These are phyloP conservation scores for Xylaria sp. DNA, from an alignment of 2,329 filamentous ascomycete genomes.

Conservation along the genomic window DNA sequence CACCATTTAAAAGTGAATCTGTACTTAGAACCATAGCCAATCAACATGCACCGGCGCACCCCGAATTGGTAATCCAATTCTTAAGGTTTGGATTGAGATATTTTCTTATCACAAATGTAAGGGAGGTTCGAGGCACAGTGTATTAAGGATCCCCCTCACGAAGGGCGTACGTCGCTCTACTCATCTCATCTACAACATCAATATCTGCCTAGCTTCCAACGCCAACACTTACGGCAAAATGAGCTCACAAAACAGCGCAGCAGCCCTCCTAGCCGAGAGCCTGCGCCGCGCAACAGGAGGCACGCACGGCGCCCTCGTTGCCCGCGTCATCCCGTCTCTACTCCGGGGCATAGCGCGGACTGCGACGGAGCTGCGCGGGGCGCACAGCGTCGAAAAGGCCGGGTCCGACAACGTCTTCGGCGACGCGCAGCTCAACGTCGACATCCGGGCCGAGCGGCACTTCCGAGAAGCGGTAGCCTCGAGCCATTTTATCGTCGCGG, in stretches of 20 bases:
- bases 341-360: constrained; percentile 59
- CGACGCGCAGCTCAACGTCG: constrained; percentile 69
- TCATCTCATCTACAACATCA: no score
- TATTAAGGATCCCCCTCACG: no score
- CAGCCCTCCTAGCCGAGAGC: neutral
- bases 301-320: constrained; percentile 50
- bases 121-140: no score
- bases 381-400: constrained; percentile 59
- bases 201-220: no score
- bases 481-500: constrained; percentile 60
- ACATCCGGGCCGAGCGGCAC: constrained; percentile 62
- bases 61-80: constrained; percentile 29
- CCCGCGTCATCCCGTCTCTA: constrained; percentile 61
- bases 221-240: neutral
- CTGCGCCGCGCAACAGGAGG: constrained; percentile 30
- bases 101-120: constrained; percentile 12
- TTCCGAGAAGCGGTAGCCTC: constrained; percentile 58
- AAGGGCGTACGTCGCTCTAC: no score
- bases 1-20: no score
- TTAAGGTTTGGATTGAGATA: constrained; percentile 14
- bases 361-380: constrained; percentile 56
- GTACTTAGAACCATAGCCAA: constrained; percentile 13
- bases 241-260: neutral
- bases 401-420: constrained; percentile 68
- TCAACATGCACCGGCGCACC: constrained; percentile 17